Conservation (phyloP, 148 eudicot species). For the Diospyros kaki region DNA sequence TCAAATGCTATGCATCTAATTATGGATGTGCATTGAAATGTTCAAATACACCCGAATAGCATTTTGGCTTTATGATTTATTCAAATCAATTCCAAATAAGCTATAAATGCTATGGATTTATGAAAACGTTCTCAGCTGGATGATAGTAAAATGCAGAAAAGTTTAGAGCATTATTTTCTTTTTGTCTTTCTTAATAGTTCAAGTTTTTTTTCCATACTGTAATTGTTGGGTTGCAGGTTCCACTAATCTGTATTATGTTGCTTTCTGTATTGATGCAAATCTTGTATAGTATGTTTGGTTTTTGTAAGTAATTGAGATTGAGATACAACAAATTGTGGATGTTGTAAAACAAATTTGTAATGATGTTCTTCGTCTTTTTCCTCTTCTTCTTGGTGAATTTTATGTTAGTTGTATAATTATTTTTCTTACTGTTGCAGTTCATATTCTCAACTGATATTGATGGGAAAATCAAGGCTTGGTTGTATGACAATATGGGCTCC, state of each 20-base stretch:
- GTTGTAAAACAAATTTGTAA: too few relatives aligned
- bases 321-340: too few relatives aligned
- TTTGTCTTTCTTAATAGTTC: not conserved
- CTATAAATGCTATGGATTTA: not conserved
- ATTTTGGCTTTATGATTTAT: not conserved
- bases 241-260: too few relatives aligned
- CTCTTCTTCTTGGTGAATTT: too few relatives aligned
- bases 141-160: not conserved
- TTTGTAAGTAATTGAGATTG: too few relatives aligned
- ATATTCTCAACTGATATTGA: constrained; percentile 57
- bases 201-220: not conserved
- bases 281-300: too few relatives aligned
- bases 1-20: not conserved
- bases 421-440: constrained; percentile 31
- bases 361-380: too few relatives aligned
- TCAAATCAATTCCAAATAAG: not conserved
- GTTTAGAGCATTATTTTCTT: not conserved
- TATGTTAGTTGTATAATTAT: not conserved
- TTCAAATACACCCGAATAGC: not conserved
- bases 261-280: too few relatives aligned
- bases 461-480: constrained; percentile 65
- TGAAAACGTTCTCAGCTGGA: not conserved
- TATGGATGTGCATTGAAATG: not conserved
- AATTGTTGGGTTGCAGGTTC: too few relatives aligned
- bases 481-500: constrained; percentile 59